phyloP scores from a whole-genome alignment of 305 asterid genomes.

The Salvia sclarea region DNA sequence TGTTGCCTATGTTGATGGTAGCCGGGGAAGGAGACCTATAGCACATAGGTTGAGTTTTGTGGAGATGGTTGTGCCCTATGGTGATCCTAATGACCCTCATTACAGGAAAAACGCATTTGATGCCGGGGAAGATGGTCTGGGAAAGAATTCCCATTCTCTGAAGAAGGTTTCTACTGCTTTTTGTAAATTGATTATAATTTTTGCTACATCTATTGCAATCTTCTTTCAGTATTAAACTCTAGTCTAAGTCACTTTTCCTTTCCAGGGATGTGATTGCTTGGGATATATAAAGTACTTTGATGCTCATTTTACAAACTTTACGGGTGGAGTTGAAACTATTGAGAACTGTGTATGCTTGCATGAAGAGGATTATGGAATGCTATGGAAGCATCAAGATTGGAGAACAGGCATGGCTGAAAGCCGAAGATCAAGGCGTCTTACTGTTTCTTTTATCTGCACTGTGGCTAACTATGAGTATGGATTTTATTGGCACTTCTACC shows the following conservation, averaged over 20 bases:
- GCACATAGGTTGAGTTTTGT: conserved; percentile 96
- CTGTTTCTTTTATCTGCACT: conserved; percentile 91
- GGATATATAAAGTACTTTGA: conserved; percentile 86
- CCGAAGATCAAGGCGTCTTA: conserved; percentile 92
- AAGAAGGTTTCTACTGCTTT: conserved; percentile 63
- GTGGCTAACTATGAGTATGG: conserved; percentile 98
- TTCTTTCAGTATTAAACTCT: conserved; percentile 25
- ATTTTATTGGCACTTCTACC: conserved; percentile 97
- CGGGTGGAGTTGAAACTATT: conserved; percentile 95
- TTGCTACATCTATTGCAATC: not conserved
- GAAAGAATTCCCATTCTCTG: conserved; percentile 93
- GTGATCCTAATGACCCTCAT: conserved; percentile 98
- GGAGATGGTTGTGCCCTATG: conserved; percentile 99
- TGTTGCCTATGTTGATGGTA: conserved; percentile 93
- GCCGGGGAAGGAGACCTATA: conserved; percentile 92
- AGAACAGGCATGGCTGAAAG: conserved; percentile 94
- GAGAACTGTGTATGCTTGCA: conserved; percentile 97
- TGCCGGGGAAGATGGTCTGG: conserved; percentile 99
- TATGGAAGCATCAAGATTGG: conserved; percentile 99
- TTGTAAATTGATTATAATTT: conserved; percentile 1
- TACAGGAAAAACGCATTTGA: conserved; percentile 96
- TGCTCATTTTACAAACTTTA: conserved; percentile 87
- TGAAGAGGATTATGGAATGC: conserved; percentile 93
- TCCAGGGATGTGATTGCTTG: conserved; percentile 98
- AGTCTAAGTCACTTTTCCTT: conserved; percentile 9